Base-by-base conservation (phyloP, 2,329 filamentous ascomycete species). In the Talaromyces piceae region DNA sequence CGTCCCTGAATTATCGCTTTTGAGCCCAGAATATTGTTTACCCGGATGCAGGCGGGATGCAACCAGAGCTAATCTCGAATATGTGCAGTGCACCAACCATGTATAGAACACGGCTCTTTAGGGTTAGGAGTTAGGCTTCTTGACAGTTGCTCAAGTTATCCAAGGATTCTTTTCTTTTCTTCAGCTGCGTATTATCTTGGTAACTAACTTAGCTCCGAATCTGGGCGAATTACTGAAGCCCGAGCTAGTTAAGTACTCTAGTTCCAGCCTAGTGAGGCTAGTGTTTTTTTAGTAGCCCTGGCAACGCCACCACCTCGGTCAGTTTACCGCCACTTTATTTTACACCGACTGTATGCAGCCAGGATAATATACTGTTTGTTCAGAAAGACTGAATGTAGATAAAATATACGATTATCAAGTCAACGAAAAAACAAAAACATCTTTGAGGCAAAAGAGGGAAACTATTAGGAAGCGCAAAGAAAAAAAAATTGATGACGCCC, bases 251-350 rank as follows among this genome's bases (percentile, higher is more conserved):
- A n/a, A n/a, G n/a, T n/a, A n/a, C n/a, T n/a, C 13, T 37, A 37
- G 33, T 8, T 18, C 16, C 33, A 20, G 33, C 5, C 33, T 37
- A 20, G 33, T 37, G 33, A 8, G 16, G n/a, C n/a, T n/a, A n/a
- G n/a, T n/a, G 46, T 37, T 48, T 26, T 27, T n/a, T 39, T 41
- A 50, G 41, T 41, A 48, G 23, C 50, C 50, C 39, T 37, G 45
- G 50, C 45, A 52, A 52, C 50, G 50, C 45, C 45, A 51, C 49
- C 22, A 45, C n/a, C 13, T 23, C 11, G 7, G 20, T 43, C 4
- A 6, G 3, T 16, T 4, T 43, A 9, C 39, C 23, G 18, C 18
- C 39, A 12, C 23, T 43, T 12, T 26, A 2, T 13, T 43, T 43
- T 11, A 43, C 30, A 33, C 13, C 30, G 28, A 31, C 28, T 13